phyloP scores from a whole-genome alignment of 2,329 filamentous ascomycete genomes.

The Scedosporium boydii region DNA sequence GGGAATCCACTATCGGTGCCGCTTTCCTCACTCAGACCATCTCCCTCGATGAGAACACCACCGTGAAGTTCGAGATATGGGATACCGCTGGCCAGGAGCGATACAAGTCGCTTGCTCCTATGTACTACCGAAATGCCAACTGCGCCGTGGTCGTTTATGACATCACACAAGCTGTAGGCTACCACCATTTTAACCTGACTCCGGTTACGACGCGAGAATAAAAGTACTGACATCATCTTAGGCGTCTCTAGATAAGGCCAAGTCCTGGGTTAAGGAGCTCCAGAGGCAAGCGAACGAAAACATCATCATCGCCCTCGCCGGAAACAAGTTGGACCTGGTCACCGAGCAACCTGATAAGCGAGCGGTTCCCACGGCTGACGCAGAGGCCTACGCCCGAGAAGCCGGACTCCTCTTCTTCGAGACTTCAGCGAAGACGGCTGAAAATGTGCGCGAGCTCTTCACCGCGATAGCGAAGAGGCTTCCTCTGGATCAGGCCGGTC shows the following conservation, averaged over 20 bases:
- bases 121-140: slow-evolving; percentile 99
- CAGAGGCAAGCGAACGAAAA: slow-evolving; percentile 99
- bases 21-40: slow-evolving; percentile 99
- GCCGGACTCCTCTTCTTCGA: slow-evolving; percentile 96
- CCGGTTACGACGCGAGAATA: neutral
- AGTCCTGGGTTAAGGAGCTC: slow-evolving; percentile 98
- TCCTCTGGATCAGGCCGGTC: slow-evolving; percentile 90
- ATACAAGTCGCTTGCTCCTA: slow-evolving; percentile 96
- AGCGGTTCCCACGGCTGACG: slow-evolving; percentile 79
- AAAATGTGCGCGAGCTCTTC: slow-evolving; percentile 93
- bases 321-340: slow-evolving; percentile 96
- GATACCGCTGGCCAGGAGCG: slow-evolving; percentile 97
- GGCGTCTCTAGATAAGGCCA: slow-evolving; percentile 97
- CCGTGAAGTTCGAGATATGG: slow-evolving; percentile 99
- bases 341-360: slow-evolving; percentile 93
- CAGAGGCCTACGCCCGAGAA: slow-evolving; percentile 90
- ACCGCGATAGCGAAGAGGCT: slow-evolving; percentile 97
- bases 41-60: slow-evolving; percentile 93
- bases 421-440: slow-evolving; percentile 93
- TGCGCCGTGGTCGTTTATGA: slow-evolving; percentile 99
- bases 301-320: slow-evolving; percentile 95
- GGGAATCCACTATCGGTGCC: slow-evolving; percentile 95
- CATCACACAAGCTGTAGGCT: slow-evolving; percentile 91
- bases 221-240: slow-evolving; percentile 26
- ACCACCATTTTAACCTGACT: neutral